Conservation (phyloP, 345 rosid species). For the Mangifera indica region DNA sequence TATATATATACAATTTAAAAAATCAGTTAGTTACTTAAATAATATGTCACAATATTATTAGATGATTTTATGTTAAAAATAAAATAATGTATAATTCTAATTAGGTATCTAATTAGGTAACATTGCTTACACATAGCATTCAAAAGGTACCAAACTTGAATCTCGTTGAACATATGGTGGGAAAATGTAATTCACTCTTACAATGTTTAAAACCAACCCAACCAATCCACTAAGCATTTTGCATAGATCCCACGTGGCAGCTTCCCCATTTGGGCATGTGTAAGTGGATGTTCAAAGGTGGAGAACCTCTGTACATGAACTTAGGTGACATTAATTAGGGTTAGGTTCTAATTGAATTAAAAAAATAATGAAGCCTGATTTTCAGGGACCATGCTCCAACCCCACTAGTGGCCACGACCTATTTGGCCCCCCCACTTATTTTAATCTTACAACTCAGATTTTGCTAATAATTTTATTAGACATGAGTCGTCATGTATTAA, state of each 20-base stretch:
- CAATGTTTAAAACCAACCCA: neutral
- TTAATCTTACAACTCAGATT: slow-evolving; percentile 9
- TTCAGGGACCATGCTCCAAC: slow-evolving; percentile 43
- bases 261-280: neutral
- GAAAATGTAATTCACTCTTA: too few relatives aligned
- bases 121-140: too few relatives aligned
- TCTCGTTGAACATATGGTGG: too few relatives aligned
- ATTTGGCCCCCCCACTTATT: slow-evolving; percentile 18
- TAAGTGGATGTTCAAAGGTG: slow-evolving; percentile 12
- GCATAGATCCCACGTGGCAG: neutral
- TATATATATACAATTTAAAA: too few relatives aligned
- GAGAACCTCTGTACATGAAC: slow-evolving; percentile 19
- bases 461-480: neutral
- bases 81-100: too few relatives aligned
- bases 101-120: too few relatives aligned
- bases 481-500: slow-evolving; percentile 33
- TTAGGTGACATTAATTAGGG: slow-evolving; percentile 21
- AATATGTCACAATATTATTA: too few relatives aligned
- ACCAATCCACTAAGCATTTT: neutral
- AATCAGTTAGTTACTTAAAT: too few relatives aligned
- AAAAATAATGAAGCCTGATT: slow-evolving; percentile 35
- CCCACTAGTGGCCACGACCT: slow-evolving; percentile 56
- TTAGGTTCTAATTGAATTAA: slow-evolving; percentile 15
- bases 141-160: too few relatives aligned
- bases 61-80: too few relatives aligned